Percentiles rank a stretch among this genome's conserved stretches.
These are phyloP conservation scores for Verticillium dahliae DNA, from an alignment of 2,329 filamentous ascomycete genomes.

Conservation along the genomic window DNA sequence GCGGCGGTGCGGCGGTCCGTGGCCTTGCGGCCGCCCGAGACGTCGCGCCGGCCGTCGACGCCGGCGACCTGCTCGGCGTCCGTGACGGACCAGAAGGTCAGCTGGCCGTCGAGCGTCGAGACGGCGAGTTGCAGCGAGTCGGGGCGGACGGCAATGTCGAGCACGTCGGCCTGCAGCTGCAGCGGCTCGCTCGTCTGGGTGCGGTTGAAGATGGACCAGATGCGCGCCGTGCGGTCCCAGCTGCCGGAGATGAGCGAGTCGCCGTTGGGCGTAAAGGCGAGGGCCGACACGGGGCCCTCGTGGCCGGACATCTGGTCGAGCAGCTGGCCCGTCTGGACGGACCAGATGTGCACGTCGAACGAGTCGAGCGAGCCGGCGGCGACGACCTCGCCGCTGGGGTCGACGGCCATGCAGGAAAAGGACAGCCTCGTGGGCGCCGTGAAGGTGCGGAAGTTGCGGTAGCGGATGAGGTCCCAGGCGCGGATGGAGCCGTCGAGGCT, in stretches of 20 bases:
- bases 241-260: constrained; percentile 81
- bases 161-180: constrained; percentile 84
- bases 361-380: constrained; percentile 93
- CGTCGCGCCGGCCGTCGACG: constrained; percentile 84
- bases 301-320: constrained; percentile 87
- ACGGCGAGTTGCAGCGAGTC: constrained; percentile 89
- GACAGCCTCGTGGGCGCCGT: constrained; percentile 87
- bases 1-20: constrained; percentile 86
- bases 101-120: constrained; percentile 85
- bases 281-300: constrained; percentile 83
- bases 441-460: constrained; percentile 95
- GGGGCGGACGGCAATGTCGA: constrained; percentile 79
- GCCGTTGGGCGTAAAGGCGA: constrained; percentile 86
- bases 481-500: constrained; percentile 90
- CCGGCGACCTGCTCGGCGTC: constrained; percentile 82
- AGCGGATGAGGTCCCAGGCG: constrained; percentile 93
- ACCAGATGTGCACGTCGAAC: constrained; percentile 98
- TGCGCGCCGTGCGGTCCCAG: constrained; percentile 91
- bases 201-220: constrained; percentile 92
- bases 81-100: constrained; percentile 90
- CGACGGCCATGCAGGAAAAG: constrained; percentile 92
- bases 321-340: constrained; percentile 92
- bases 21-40: constrained; percentile 84
- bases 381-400: constrained; percentile 92
- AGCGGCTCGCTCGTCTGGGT: constrained; percentile 94